Percentiles rank a stretch among this genome's conserved stretches.
Conservation (phyloP, 805 yeast genomes). For the Wickerhamomyces tratensis region DNA sequence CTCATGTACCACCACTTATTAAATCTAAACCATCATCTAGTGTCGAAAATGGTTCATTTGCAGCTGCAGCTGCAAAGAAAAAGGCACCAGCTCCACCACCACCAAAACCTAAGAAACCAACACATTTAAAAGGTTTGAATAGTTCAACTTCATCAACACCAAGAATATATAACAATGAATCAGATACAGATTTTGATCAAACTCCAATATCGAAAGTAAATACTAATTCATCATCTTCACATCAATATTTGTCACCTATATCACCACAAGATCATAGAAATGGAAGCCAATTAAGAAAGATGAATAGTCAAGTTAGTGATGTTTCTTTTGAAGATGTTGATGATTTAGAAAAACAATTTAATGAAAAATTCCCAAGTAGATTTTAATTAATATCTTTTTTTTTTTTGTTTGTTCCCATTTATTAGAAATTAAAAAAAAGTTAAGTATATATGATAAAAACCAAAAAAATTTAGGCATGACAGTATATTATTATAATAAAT, state of each 20-base stretch:
- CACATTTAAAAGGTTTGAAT: conserved; percentile 29
- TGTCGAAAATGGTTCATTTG: conserved; percentile 1
- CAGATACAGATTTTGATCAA: no score
- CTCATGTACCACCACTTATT: background rate
- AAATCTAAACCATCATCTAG: conserved; percentile 1
- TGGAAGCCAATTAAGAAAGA: no score
- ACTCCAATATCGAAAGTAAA: no score
- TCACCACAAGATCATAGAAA: no score
- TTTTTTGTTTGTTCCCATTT: no score
- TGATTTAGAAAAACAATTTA: conserved; percentile 46
- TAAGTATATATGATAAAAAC: no score
- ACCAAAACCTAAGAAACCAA: conserved; percentile 60
- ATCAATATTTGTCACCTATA: no score
- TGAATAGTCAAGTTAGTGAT: conserved; percentile 26
- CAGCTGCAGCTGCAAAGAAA: conserved; percentile 15
- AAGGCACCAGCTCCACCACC: conserved; percentile 51
- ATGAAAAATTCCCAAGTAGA: conserved; percentile 52
- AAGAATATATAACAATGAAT: background rate
- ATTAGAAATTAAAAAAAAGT: no score
- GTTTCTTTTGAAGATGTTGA: conserved; percentile 43
- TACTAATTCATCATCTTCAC: no score
- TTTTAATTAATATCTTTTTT: conserved; percentile 19
- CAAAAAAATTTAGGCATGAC: no score
- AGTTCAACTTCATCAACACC: conserved; percentile 2
- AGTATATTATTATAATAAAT: no score